phyloP scores from a whole-genome alignment of 106 monocot species.

The Hemerocallis citrina region DNA sequence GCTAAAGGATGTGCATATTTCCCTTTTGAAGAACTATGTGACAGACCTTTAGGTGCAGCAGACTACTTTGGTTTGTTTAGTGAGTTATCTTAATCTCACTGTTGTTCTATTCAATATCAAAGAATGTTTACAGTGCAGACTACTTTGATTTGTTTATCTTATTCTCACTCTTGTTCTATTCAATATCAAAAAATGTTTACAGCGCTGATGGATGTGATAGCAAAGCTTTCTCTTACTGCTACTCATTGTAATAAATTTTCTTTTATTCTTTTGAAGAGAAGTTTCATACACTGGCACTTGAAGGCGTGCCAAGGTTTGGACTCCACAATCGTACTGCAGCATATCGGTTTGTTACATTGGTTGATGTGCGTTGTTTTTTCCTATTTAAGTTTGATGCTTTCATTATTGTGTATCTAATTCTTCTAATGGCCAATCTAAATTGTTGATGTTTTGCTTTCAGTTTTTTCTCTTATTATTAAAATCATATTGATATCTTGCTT shows the following conservation, averaged over 20 bases:
- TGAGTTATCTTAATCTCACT: conserved; percentile 23
- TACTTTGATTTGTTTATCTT: conserved; percentile 79
- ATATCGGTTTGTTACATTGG: conserved; percentile 85
- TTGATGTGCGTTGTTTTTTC: conserved; percentile 55
- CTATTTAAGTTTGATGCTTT: neutral
- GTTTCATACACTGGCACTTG: conserved; percentile 88
- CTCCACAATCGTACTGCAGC: conserved; percentile 77
- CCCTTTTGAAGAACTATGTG: conserved; percentile 87
- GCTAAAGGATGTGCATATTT: conserved; percentile 95
- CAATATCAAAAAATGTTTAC: neutral
- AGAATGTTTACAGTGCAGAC: neutral
- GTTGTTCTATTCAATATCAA: neutral
- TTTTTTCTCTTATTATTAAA: neutral
- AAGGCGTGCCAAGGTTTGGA: conserved; percentile 82
- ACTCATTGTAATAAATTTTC: neutral
- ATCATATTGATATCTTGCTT: too few species aligned
- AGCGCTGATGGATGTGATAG: neutral
- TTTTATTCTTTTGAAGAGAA: conserved; percentile 45
- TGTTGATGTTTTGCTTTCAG: neutral
- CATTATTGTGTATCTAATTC: neutral
- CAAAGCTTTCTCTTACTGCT: neutral
- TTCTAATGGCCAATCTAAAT: neutral
- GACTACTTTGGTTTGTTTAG: conserved; percentile 96
- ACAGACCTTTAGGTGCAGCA: conserved; percentile 88
- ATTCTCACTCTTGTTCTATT: neutral